Evolutionary conservation across 805 yeast genomes (phyloP).

Genomic region (Myxozyma udenii): DNA sequence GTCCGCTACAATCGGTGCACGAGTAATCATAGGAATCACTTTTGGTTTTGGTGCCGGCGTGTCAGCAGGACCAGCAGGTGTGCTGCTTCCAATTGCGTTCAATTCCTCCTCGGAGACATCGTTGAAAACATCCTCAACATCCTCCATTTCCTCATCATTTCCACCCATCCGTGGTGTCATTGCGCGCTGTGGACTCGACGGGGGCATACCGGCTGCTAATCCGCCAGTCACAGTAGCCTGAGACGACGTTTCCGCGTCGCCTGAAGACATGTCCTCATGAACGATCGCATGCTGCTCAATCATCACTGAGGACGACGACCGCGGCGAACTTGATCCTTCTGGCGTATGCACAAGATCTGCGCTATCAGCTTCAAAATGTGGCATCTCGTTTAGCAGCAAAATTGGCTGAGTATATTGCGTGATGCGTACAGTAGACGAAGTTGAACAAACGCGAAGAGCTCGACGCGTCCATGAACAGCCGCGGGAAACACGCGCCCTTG

Average conservation of each 20-base stretch:
- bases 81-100: neutral
- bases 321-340: constrained; percentile 19
- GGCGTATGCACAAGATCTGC: neutral
- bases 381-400: constrained; percentile 7
- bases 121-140: neutral
- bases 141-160: neutral
- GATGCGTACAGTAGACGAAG: neutral
- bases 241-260: no score
- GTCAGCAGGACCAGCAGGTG: neutral
- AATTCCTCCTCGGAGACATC: neutral
- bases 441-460: neutral
- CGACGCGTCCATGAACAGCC: no score
- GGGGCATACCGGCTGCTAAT: no score
- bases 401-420: neutral
- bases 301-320: constrained; percentile 13
- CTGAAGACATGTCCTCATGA: neutral
- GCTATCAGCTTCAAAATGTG: constrained; percentile 17
- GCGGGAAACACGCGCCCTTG: no score
- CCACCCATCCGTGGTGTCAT: no score
- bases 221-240: no score
- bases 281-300: neutral
- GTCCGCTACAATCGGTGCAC: neutral
- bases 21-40: neutral
- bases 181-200: no score
- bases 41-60: no score